Evolutionary conservation across 192 early-diverging fungal genomes (phyloP), one percentile per base, ranked within the genome.

Genomic region (Coemansia sp.): DNA sequence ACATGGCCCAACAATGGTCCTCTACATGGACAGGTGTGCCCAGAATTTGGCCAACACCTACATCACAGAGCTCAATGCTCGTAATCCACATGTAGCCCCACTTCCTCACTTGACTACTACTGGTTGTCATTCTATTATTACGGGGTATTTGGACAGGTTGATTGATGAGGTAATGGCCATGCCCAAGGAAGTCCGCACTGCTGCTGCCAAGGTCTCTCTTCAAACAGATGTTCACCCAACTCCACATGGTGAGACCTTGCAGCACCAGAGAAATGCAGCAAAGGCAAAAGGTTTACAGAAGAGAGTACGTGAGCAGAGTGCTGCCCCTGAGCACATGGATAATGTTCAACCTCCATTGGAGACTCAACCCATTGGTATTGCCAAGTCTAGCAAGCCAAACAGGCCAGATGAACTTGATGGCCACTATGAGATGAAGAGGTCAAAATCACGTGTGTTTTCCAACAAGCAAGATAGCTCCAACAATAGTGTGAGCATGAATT

Each of bases 1-100:
- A 26, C 78, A 81, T 42, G 70, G 68, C 7, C 32, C 26, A 11
- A 26, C 33, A 13, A 81, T 81, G 78, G 71, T 81, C 1, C 44
- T 62, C 6, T 81, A 76, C 32, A 68, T 81, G 67, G 74, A 81
- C 21, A 50, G 38, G 14, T 81, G 78, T 38, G 64, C 67, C 2
- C 42, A 65, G 8, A 81, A 81, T 14, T 42, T 81, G 57, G 64
- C 67, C 13, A 73, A 69, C 53, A 53, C 71, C 3, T 81, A 73
- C 19, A 44, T 69, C 5, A 5, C 8, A 1, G 78, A 81, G 64
- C 63, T 73, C 17, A 67, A 67, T 23, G 16, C 19, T 6, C 50
- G 11, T n/a, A 61, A 40, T 40, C 37, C 37, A 35, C 21, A 50
- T 23, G 17, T 8, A 11, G 39, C 9, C 19, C 38, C 42, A 43